These are phyloP conservation scores for Irpex rosettiformis DNA, from an alignment of 1,284 basidiomycete species.

Conservation along the genomic window DNA sequence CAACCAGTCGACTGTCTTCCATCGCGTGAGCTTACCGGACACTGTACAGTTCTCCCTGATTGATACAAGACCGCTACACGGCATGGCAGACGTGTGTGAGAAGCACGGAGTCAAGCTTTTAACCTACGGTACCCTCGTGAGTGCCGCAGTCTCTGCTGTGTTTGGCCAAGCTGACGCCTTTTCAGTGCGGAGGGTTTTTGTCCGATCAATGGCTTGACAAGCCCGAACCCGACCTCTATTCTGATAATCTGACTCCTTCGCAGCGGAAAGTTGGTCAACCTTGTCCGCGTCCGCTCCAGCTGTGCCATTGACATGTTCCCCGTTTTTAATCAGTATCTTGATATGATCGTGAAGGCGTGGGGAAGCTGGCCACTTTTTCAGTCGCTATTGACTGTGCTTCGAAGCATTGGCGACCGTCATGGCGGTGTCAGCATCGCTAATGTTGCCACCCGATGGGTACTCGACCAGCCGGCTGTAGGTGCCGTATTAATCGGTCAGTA, in stretches of 20 bases:
- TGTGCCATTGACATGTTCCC: not conserved
- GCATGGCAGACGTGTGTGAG: constrained; percentile 73
- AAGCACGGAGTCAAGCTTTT: constrained; percentile 71
- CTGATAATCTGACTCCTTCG: constrained; percentile 62
- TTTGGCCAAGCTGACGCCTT: not conserved
- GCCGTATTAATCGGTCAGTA: constrained; percentile 72
- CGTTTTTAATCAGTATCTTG: constrained; percentile 59
- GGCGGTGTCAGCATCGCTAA: constrained; percentile 70
- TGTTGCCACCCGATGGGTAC: constrained; percentile 76
- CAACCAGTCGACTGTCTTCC: not conserved
- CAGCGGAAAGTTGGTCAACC: constrained; percentile 63
- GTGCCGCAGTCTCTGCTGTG: constrained; percentile 22
- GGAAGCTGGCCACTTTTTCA: constrained; percentile 77
- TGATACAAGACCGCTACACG: constrained; percentile 72
- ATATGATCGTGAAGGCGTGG: constrained; percentile 77
- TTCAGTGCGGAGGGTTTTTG: constrained; percentile 78
- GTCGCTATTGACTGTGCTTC: constrained; percentile 52
- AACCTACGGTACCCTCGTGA: constrained; percentile 77
- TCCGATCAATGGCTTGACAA: constrained; percentile 70
- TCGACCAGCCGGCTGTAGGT: constrained; percentile 74
- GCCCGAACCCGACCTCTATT: constrained; percentile 70
- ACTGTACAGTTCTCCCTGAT: constrained; percentile 71
- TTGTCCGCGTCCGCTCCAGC: constrained; percentile 10
- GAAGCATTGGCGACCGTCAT: constrained; percentile 64
- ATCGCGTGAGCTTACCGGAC: not conserved